Evolutionary conservation across 2,329 filamentous ascomycete species (phyloP).

Genomic region (Orbilia oligospora): DNA sequence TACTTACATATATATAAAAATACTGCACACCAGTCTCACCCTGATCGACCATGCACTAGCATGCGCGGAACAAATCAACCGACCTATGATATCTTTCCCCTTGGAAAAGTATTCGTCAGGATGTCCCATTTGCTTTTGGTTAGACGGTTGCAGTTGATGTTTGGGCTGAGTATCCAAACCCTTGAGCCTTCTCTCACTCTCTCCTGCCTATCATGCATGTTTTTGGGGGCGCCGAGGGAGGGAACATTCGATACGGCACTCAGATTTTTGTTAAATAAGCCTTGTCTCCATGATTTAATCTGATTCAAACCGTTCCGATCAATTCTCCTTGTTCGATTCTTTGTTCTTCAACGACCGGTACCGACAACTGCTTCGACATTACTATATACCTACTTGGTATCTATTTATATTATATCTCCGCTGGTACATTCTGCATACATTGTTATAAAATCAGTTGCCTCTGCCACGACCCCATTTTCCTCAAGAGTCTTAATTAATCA

Average conservation of each 20-base stretch:
- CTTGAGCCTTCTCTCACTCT: neutral
- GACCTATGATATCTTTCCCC: neutral
- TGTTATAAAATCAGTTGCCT: neutral
- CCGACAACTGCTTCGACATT: too few species aligned
- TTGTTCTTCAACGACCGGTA: neutral
- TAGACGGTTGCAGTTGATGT: neutral
- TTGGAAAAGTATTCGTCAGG: neutral
- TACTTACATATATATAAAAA: neutral
- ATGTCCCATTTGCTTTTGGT: conserved; percentile 3
- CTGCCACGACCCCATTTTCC: neutral
- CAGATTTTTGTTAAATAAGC: conserved; percentile 2
- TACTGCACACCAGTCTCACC: conserved; percentile 8
- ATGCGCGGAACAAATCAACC: neutral
- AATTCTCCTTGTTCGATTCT: neutral
- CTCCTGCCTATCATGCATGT: conserved; percentile 32
- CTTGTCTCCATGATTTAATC: conserved; percentile 7
- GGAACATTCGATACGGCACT: neutral
- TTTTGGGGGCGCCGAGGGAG: conserved; percentile 3
- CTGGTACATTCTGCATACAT: too few species aligned
- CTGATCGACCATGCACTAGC: conserved; percentile 15
- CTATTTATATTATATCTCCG: too few species aligned
- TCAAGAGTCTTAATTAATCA: neutral
- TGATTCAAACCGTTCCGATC: neutral
- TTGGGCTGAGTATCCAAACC: neutral
- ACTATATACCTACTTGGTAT: too few species aligned